Conservation (phyloP, 371 early-diverging fungal genomes). For the Umbelopsis sp. region DNA sequence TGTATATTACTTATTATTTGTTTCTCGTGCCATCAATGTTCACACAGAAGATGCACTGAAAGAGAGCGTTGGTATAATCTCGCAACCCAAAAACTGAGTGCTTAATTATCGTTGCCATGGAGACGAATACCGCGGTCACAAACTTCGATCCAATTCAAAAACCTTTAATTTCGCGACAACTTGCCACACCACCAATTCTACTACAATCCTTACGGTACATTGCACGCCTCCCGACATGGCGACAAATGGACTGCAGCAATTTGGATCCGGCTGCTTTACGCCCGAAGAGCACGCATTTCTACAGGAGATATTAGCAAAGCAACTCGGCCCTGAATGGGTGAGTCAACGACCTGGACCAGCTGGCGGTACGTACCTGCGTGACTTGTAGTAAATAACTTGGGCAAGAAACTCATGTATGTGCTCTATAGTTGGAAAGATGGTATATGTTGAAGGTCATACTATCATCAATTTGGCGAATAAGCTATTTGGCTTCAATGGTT, state of each 20-base stretch:
- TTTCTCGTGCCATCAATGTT: neutral
- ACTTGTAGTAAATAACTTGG: neutral
- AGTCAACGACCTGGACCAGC: conserved; percentile 16
- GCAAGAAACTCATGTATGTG: neutral
- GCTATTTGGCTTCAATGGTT: conserved; percentile 98
- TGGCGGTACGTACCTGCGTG: conserved; percentile 8
- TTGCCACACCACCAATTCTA: no score
- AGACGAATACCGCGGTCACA: no score
- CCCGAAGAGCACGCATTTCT: conserved; percentile 21
- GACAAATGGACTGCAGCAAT: neutral
- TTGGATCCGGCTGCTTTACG: neutral
- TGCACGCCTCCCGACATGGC: neutral
- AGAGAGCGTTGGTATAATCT: no score
- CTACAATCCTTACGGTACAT: neutral
- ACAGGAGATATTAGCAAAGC: conserved; percentile 18
- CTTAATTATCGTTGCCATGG: no score
- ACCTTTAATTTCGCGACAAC: no score
- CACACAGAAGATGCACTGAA: neutral
- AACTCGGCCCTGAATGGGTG: conserved; percentile 19
- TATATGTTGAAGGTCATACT: conserved; percentile 94
- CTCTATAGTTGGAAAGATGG: conserved; percentile 46
- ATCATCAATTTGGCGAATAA: conserved; percentile 94
- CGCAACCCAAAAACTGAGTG: no score
- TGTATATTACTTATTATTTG: neutral
- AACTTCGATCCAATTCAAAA: no score